A percentile compares a stretch with the other conserved stretches of the same genome.
Conservation (phyloP, 257 asterid species). For the Ilex asprella region DNA sequence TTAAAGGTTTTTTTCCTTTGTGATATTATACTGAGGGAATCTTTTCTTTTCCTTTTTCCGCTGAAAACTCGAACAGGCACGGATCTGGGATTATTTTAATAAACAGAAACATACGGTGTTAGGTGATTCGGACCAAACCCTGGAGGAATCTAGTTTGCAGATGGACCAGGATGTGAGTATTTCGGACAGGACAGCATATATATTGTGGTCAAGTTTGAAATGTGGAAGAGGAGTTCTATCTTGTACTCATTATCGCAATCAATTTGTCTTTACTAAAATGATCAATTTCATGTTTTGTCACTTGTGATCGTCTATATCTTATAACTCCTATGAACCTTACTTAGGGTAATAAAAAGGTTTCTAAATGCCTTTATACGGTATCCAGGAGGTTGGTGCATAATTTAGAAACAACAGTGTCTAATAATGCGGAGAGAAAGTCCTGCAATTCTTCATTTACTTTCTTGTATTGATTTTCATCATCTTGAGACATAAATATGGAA, state of each 20-base stretch:
- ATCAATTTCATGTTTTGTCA: too few species aligned
- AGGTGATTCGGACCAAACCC: slow-evolving; percentile 47
- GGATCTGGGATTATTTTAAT: slow-evolving; percentile 79
- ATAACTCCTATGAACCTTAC: too few species aligned
- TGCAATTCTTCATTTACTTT: too few species aligned
- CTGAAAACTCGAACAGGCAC: slow-evolving; percentile 34
- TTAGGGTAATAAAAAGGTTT: too few species aligned
- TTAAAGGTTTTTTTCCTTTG: slow-evolving; percentile 4
- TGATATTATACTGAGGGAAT: background rate
- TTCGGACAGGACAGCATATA: background rate
- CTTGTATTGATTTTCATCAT: too few species aligned
- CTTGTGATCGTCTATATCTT: too few species aligned
- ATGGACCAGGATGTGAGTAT: slow-evolving; percentile 88
- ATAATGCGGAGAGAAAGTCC: too few species aligned
- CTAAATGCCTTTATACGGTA: too few species aligned
- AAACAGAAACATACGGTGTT: slow-evolving; percentile 47
- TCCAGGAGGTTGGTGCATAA: too few species aligned
- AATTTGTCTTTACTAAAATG: too few species aligned
- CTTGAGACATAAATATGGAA: too few species aligned
- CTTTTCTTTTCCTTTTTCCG: background rate
- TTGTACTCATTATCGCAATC: background rate
- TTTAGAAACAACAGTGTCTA: too few species aligned
- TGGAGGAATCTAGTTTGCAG: slow-evolving; percentile 72
- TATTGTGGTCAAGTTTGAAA: background rate
- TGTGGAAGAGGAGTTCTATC: background rate